Evolutionary conservation across 2,329 filamentous ascomycete species (phyloP).

Genomic region (Fusarium guadeloupense): DNA sequence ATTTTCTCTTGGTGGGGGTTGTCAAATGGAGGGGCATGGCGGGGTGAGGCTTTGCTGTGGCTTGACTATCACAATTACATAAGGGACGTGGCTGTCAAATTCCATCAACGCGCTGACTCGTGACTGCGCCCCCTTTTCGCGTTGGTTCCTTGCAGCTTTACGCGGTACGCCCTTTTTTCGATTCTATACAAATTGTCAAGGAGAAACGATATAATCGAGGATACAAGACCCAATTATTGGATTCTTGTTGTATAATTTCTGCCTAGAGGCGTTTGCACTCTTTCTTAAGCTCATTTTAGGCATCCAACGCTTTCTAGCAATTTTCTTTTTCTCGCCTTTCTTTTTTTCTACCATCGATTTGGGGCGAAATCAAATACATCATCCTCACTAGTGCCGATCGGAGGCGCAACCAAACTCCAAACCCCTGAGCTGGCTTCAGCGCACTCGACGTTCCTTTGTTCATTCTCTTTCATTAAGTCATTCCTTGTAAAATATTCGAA

Average conservation of each 20-base stretch:
- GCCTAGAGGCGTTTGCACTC: background rate
- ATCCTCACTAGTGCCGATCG: constrained; percentile 25
- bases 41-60: constrained; percentile 13
- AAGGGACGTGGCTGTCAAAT: constrained; percentile 4
- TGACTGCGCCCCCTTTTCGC: constrained; percentile 50
- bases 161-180: constrained; percentile 21
- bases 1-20: constrained; percentile 40
- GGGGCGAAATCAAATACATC: constrained; percentile 38
- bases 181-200: constrained; percentile 14
- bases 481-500: background rate
- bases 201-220: constrained; percentile 10
- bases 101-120: constrained; percentile 39
- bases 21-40: constrained; percentile 35
- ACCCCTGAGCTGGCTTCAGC: background rate
- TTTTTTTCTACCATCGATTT: constrained; percentile 6
- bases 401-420: constrained; percentile 9
- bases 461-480: background rate
- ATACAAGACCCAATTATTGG: background rate
- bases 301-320: background rate
- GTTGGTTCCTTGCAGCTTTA: constrained; percentile 44
- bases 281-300: background rate
- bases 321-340: constrained; percentile 22
- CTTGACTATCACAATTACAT: background rate
- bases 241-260: background rate
- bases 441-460: constrained; percentile 1